Evolutionary conservation across 768 basidiomycete genomes (phyloP), one percentile per base, ranked within the genome.

Genomic region (Collybia sp.): DNA sequence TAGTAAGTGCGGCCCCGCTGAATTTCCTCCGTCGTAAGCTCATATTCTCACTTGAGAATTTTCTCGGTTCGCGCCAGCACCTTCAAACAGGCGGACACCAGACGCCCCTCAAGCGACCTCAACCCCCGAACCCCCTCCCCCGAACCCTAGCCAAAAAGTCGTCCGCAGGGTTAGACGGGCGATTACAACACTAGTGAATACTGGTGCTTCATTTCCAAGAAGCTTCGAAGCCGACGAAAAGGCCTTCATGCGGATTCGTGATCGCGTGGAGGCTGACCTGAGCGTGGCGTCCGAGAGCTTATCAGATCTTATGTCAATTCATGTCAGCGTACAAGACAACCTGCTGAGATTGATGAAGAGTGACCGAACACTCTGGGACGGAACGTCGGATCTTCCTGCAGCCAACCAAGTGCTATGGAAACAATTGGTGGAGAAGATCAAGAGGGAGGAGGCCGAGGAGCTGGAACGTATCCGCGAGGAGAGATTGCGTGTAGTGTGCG

Each of bases 331-430:
- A 33, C 54, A 61, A 41, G 20, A 30, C 11, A 25, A 47, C 31
- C 43, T 61, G 8, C 37, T 54, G 3, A 40, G 44, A 18, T 35
- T 45, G 39, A 49, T 67, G 53, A 63, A 62, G 45, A 31, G 50
- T 4, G 55, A 62, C 43, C 46, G 43, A 42, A 49, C 49, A 16
- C 33, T 62, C n/a, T 59, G 58, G 57, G 65, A 69, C 48, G 66
- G 65, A 41, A 63, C 61, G 11, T 40, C 33, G 17, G 33, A 48
- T 11, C 55, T 62, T 58, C 38, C 50, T 10, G 47, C 45, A 30
- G 46, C 44, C 25, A 43, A 47, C 8, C 43, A 44, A 30, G 40
- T 44, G 39, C 43, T 33, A 17, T 54, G 58, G 58, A 44, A 41
- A 40, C 35, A 37, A 15, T 47, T 43, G 38, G 3, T 53, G 18